phyloP scores from a whole-genome alignment of 2,329 filamentous ascomycete species.

The Neospermospora avenae region DNA sequence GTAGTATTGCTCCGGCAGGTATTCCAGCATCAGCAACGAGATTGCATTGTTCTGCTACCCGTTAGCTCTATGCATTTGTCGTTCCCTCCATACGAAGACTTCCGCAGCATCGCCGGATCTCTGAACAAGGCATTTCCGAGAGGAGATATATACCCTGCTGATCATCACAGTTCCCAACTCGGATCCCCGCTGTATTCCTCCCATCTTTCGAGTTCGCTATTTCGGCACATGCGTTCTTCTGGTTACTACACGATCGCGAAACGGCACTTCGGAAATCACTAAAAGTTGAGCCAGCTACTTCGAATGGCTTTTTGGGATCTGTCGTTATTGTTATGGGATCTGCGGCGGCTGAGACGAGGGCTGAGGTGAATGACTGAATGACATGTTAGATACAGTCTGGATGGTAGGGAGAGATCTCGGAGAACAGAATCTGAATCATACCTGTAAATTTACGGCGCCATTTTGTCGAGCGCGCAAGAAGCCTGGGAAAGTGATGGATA shows the following conservation, averaged over 20 bases:
- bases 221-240: constrained; percentile 19
- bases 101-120: neutral
- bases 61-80: neutral
- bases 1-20: neutral
- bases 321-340: constrained; percentile 11
- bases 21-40: neutral
- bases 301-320: constrained; percentile 15
- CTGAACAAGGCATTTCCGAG: neutral
- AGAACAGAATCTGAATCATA: too few species aligned
- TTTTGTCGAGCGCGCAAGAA: constrained; percentile 26
- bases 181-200: constrained; percentile 13
- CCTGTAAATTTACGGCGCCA: neutral
- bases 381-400: neutral
- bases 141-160: constrained; percentile 16
- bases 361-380: constrained; percentile 6
- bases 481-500: constrained; percentile 14
- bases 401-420: neutral
- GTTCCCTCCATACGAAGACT: neutral
- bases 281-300: constrained; percentile 19
- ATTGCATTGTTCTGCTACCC: neutral
- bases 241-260: constrained; percentile 14
- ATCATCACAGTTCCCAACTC: constrained; percentile 19
- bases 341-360: constrained; percentile 7
- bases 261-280: constrained; percentile 16
- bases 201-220: constrained; percentile 14